phyloP scores from a whole-genome alignment of 129 eudicot genomes.

The Glebionis coronaria region DNA sequence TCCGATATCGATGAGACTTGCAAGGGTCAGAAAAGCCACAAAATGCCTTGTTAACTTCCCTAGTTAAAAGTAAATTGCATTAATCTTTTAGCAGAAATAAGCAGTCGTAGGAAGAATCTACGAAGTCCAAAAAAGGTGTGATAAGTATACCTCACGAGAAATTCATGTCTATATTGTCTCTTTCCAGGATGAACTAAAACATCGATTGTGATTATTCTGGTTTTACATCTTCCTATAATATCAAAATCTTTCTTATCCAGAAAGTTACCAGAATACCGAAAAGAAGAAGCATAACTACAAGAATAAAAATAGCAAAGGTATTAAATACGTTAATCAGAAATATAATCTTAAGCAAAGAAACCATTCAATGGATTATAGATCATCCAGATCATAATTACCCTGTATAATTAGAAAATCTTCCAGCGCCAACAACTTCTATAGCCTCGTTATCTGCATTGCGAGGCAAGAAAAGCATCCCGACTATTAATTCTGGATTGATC shows the following conservation, averaged over 20 bases:
- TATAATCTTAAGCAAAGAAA: constrained; percentile 8
- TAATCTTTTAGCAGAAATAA: too few species aligned
- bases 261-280: constrained; percentile 62
- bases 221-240: constrained; percentile 57
- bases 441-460: constrained; percentile 92
- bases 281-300: constrained; percentile 72
- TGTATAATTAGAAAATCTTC: constrained; percentile 76
- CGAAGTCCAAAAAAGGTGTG: too few species aligned
- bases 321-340: not conserved
- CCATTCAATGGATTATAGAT: too few species aligned
- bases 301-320: not conserved
- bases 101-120: not conserved
- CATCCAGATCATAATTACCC: too few species aligned
- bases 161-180: constrained; percentile 53
- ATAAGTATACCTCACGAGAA: constrained; percentile 59
- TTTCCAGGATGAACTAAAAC: constrained; percentile 69
- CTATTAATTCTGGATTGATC: constrained; percentile 94
- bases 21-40: constrained; percentile 69
- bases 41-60: constrained; percentile 93
- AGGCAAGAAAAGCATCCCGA: constrained; percentile 91
- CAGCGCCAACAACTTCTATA: constrained; percentile 81
- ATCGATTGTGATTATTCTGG: constrained; percentile 77
- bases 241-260: constrained; percentile 56
- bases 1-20: constrained; percentile 41
- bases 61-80: constrained; percentile 3